Conservation (phyloP, 305 asterid species). For the Fraxinus dipetala region DNA sequence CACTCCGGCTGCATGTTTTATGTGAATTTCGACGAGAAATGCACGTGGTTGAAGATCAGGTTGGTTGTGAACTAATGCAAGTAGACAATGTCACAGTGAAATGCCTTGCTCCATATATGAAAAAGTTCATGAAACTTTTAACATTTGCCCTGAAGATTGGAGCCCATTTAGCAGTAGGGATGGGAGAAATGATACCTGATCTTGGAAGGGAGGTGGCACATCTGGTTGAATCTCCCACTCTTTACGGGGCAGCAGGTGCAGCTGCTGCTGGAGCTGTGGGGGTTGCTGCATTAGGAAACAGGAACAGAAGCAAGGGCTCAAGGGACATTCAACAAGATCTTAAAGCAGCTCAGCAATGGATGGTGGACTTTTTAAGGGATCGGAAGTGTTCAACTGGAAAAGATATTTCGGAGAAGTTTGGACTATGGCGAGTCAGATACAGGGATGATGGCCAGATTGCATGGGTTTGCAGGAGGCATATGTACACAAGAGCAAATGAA, state of each 20-base stretch:
- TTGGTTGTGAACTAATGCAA: slow-evolving; percentile 84
- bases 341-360: slow-evolving; percentile 77
- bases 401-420: slow-evolving; percentile 83
- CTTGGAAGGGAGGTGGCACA: slow-evolving; percentile 75
- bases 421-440: slow-evolving; percentile 75
- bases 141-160: slow-evolving; percentile 90
- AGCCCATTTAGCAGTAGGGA: slow-evolving; percentile 87
- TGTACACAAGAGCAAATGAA: slow-evolving; percentile 58
- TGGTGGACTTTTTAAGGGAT: slow-evolving; percentile 68
- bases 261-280: slow-evolving; percentile 71
- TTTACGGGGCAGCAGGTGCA: slow-evolving; percentile 69
- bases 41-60: slow-evolving; percentile 86
- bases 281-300: slow-evolving; percentile 53
- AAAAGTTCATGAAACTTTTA: slow-evolving; percentile 66
- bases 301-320: slow-evolving; percentile 43
- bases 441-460: slow-evolving; percentile 77
- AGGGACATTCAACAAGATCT: slow-evolving; percentile 55
- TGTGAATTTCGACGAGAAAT: slow-evolving; percentile 73
- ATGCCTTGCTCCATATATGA: slow-evolving; percentile 69
- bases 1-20: slow-evolving; percentile 70
- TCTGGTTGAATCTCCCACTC: slow-evolving; percentile 53
- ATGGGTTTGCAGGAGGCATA: slow-evolving; percentile 82
- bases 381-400: slow-evolving; percentile 64
- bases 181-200: slow-evolving; percentile 95
- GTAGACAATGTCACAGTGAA: slow-evolving; percentile 68